Conservation (phyloP, 768 basidiomycete species). For the Tylopilus balloui region DNA sequence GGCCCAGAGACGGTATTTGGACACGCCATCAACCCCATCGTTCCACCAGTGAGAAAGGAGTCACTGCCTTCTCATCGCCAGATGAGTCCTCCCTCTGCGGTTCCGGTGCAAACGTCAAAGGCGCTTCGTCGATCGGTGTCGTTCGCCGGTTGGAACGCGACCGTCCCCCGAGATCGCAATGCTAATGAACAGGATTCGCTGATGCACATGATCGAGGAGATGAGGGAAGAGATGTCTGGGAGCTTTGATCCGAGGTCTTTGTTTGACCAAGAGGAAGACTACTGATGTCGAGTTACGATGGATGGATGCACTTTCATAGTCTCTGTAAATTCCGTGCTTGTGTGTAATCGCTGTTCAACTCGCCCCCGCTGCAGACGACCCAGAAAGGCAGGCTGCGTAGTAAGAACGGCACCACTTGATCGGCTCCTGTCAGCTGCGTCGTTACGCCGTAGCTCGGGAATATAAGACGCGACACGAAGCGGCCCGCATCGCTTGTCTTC, state of each 20-base stretch:
- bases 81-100: neutral
- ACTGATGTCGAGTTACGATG: neutral
- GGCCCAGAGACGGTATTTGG: constrained; percentile 13
- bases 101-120: neutral
- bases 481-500: constrained; percentile 1
- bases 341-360: neutral
- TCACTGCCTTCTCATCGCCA: constrained; percentile 7
- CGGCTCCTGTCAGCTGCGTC: neutral
- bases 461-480: constrained; percentile 7
- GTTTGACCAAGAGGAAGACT: constrained; percentile 11
- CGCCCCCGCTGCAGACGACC: neutral
- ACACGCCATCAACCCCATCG: constrained; percentile 9
- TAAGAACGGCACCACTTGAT: neutral
- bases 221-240: constrained; percentile 17
- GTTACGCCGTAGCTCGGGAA: neutral
- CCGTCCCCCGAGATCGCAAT: neutral
- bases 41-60: constrained; percentile 13
- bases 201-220: constrained; percentile 15
- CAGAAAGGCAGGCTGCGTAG: neutral
- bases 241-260: constrained; percentile 17
- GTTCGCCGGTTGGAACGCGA: constrained; percentile 13
- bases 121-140: constrained; percentile 28
- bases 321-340: too few relatives aligned
- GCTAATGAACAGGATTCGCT: constrained; percentile 3
- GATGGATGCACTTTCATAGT: neutral